These are phyloP conservation scores for Fusarium metavorans DNA, from an alignment of 2,329 filamentous ascomycete genomes.

Conservation along the genomic window DNA sequence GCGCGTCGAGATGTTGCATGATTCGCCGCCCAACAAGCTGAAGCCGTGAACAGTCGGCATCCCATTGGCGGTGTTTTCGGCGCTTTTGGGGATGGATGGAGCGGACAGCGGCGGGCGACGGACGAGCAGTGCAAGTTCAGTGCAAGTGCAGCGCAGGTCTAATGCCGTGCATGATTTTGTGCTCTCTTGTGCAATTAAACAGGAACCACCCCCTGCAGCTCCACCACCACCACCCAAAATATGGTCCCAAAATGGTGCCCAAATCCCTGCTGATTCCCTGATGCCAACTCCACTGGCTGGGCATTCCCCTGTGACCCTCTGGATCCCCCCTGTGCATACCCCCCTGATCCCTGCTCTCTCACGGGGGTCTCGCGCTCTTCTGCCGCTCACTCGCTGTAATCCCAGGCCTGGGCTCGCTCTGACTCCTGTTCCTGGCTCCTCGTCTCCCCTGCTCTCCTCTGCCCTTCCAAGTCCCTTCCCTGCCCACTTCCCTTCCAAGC, in stretches of 20 bases:
- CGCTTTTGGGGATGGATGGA: slow-evolving; percentile 7
- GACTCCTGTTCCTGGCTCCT: slow-evolving; percentile 27
- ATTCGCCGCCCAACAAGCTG: slow-evolving; percentile 1
- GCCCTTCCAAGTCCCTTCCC: slow-evolving; percentile 3
- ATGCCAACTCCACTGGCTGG: slow-evolving; percentile 17
- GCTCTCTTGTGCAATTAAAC: slow-evolving; percentile 15
- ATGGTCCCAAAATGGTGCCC: slow-evolving; percentile 32
- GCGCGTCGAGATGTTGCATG: neutral
- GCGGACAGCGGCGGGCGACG: slow-evolving; percentile 10
- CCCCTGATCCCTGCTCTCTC: slow-evolving; percentile 30
- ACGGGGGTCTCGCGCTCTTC: slow-evolving; percentile 2
- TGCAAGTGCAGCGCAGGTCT: neutral
- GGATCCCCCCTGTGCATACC: slow-evolving; percentile 12
- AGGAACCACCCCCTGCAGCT: slow-evolving; percentile 12
- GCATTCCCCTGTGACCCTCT: slow-evolving; percentile 10
- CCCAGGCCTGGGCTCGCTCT: slow-evolving; percentile 24
- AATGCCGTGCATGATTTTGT: slow-evolving; percentile 32
- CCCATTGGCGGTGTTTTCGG: slow-evolving; percentile 19
- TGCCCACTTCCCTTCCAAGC: slow-evolving; percentile 40
- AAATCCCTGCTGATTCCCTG: slow-evolving; percentile 30
- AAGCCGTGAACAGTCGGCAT: neutral
- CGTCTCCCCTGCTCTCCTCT: slow-evolving; percentile 27
- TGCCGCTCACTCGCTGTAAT: slow-evolving; percentile 28
- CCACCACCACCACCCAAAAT: slow-evolving; percentile 20
- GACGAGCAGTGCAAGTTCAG: neutral